Evolutionary conservation across 1,139 yeast species (phyloP), one percentile per base, ranked within the genome.

Genomic region (Yamadazyma atmosphaerica): DNA sequence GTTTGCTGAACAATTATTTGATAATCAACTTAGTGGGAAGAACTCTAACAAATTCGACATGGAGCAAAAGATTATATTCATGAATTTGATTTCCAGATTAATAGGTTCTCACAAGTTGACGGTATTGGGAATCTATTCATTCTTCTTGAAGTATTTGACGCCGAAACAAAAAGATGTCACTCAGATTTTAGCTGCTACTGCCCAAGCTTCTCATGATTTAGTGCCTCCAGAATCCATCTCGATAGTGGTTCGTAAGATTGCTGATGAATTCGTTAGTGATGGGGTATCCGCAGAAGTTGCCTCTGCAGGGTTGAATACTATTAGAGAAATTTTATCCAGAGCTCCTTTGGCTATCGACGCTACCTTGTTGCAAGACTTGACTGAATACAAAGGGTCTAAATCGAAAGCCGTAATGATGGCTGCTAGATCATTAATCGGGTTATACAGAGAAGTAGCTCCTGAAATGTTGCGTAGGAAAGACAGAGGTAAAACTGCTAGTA

Each of bases 261-360:
- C 98, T 2, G 95, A 92, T 63, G 98, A 94, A 63, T 92, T 92
- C 56, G 97, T 92, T 33, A 86, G 96, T 52, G 98, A 92, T 58
- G 98, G 98, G 71, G 98, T 92, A 28, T 89, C 98, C 9, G 83
- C 96, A 17, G 97, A 92, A 64, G 98, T 90, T 40, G 97, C 98
- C 10, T 89, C 97, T 36, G 98, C 98, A 3, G 99, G 99, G 54
- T 73, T 92, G 47, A 92, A 92, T 61, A 87, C 98, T 4, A 90
- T 92, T 44, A 74, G 98, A 50, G 98, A 92, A 63, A 87, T 92
- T 43, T 75, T 92, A 46, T 66, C 96, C 2, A 83, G 98, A 69
- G 94, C 95, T 8, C 98, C 98, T 13, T 72, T 92, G 46, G 95
- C 98, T 26, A 88, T 92, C 51, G 97, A 89, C 40, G 81, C 84